phyloP scores from a whole-genome alignment of 768 basidiomycete species.

The Tulasnella sp. region DNA sequence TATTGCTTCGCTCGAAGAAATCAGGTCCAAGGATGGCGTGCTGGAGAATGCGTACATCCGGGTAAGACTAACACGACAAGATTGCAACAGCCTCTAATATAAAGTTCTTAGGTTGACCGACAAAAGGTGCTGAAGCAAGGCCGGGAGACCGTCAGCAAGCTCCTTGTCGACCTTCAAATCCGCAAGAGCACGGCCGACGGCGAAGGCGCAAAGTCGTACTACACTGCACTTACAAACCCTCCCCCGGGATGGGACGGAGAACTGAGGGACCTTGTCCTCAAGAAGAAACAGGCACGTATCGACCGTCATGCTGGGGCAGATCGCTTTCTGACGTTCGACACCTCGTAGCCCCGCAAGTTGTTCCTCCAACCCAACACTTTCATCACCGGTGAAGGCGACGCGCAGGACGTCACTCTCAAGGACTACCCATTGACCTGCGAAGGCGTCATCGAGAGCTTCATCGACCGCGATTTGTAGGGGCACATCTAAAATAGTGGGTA shows the following conservation, averaged over 20 bases:
- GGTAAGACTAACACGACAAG: slow-evolving; percentile 30
- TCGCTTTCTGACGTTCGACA: neutral
- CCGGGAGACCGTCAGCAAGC: slow-evolving; percentile 52
- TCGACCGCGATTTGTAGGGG: slow-evolving; percentile 51
- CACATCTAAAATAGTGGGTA: neutral
- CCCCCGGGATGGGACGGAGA: slow-evolving; percentile 58
- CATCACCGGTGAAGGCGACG: slow-evolving; percentile 36
- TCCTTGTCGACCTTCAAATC: slow-evolving; percentile 70
- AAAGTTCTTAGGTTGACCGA: slow-evolving; percentile 49
- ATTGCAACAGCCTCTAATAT: neutral
- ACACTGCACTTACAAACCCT: slow-evolving; percentile 67
- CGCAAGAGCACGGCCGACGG: slow-evolving; percentile 80
- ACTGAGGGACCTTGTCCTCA: slow-evolving; percentile 62
- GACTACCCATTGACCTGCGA: slow-evolving; percentile 64
- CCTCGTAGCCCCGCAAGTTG: slow-evolving; percentile 58
- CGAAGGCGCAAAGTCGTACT: slow-evolving; percentile 63
- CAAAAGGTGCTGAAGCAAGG: slow-evolving; percentile 52
- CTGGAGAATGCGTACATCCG: slow-evolving; percentile 59
- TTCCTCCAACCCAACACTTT: slow-evolving; percentile 73
- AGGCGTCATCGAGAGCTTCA: slow-evolving; percentile 70
- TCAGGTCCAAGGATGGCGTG: slow-evolving; percentile 42
- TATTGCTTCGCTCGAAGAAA: slow-evolving; percentile 54
- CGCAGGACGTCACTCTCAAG: slow-evolving; percentile 50
- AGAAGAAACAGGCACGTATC: slow-evolving; percentile 55
- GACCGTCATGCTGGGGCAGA: neutral